phyloP scores from a whole-genome alignment of 305 asterid species.

The Fraxinus latifolia region DNA sequence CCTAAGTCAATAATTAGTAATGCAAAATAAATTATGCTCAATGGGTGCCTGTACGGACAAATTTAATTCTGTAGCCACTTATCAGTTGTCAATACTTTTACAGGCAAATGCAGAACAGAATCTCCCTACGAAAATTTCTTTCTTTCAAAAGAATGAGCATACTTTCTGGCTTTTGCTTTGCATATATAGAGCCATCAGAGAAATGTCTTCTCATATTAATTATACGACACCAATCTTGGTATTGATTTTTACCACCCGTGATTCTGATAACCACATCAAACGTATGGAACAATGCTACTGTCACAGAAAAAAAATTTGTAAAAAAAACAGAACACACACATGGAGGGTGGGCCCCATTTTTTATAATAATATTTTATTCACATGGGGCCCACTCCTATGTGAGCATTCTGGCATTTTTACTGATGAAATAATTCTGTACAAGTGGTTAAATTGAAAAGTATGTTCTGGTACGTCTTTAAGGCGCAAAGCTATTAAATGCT shows the following conservation, averaged over 20 bases:
- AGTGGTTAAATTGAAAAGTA: neutral
- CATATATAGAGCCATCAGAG: neutral
- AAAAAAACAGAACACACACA: no score
- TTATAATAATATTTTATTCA: no score
- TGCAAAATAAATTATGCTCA: neutral
- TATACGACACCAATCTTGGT: neutral
- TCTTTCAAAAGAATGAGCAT: neutral
- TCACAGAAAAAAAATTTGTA: no score
- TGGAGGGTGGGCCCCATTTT: no score
- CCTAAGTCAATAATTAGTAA: neutral
- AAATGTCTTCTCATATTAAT: neutral
- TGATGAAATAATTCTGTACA: no score
- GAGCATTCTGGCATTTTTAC: no score
- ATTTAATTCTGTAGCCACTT: neutral
- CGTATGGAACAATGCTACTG: no score
- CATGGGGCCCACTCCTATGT: no score
- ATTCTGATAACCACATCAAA: neutral
- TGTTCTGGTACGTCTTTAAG: neutral
- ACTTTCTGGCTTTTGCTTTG: neutral
- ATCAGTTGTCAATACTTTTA: neutral
- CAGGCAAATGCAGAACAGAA: neutral
- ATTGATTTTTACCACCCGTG: neutral
- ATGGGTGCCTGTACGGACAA: neutral
- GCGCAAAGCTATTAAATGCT: neutral
- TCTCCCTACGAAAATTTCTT: neutral